These are phyloP conservation scores for Asparagopsis taxiformis DNA, from an alignment of 31 red algal genomes.

Conservation along the genomic window DNA sequence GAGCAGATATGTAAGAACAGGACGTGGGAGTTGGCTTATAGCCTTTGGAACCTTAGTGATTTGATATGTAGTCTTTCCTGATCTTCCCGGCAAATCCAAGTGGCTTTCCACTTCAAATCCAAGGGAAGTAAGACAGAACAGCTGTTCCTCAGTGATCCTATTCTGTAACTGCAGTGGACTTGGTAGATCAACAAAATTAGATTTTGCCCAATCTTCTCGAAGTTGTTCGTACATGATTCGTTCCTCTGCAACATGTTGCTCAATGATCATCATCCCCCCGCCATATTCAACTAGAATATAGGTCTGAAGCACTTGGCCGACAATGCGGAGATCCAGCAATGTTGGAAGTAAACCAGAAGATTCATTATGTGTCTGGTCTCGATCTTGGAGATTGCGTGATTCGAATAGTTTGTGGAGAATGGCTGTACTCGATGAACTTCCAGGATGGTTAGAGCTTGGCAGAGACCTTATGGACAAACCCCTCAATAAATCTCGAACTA, in stretches of 20 bases:
- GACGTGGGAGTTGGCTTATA: constrained; percentile 1
- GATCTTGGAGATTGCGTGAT: no score
- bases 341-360: no score
- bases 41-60: constrained; percentile 4
- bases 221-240: constrained; percentile 72
- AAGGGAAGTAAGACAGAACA: constrained; percentile 33
- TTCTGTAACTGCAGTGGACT: constrained; percentile 23
- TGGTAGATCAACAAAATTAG: constrained; percentile 16
- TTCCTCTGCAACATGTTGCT: constrained; percentile 89
- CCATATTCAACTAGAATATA: constrained; percentile 74
- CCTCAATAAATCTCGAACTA: constrained; percentile 9
- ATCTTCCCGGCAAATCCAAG: no score
- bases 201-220: constrained; percentile 27
- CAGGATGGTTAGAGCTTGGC: no score
- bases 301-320: constrained; percentile 62
- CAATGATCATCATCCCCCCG: constrained; percentile 59
- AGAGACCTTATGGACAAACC: neutral
- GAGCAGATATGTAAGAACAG: constrained; percentile 19
- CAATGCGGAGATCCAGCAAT: constrained; percentile 21
- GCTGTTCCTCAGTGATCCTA: constrained; percentile 26
- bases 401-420: no score
- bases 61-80: no score
- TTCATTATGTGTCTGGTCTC: no score
- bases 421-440: no score
- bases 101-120: constrained; percentile 49